phyloP scores from a whole-genome alignment of 352 stramenopile species.

The Globisporangium alternatum region DNA sequence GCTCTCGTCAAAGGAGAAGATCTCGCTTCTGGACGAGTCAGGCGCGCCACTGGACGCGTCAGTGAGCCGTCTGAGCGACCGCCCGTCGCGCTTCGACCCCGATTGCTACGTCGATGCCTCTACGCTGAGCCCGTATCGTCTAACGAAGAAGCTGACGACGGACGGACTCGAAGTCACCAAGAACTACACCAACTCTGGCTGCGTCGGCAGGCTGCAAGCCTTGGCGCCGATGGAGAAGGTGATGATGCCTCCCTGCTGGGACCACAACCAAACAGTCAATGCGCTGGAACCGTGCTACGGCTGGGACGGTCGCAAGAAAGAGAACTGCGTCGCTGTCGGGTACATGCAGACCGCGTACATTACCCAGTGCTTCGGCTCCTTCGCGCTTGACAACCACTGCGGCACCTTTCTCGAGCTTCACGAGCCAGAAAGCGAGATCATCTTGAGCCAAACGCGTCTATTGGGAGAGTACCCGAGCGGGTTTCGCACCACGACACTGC shows the following conservation, averaged over 20 bases:
- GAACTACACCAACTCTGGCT: constrained; percentile 54
- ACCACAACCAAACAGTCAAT: constrained; percentile 76
- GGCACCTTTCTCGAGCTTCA: constrained; percentile 87
- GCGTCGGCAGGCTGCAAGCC: constrained; percentile 45
- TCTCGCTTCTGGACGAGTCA: constrained; percentile 69
- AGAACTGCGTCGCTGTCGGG: constrained; percentile 67
- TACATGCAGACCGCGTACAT: constrained; percentile 85
- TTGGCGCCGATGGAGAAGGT: constrained; percentile 47
- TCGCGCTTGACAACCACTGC: constrained; percentile 74
- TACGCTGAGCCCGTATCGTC: constrained; percentile 39
- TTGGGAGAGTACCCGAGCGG: constrained; percentile 68
- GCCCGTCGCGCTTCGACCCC: constrained; percentile 60
- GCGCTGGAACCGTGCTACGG: constrained; percentile 56
- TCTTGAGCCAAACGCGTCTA: constrained; percentile 70
- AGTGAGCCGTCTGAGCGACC: constrained; percentile 67
- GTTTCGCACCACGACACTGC: constrained; percentile 73
- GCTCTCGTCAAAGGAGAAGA: constrained; percentile 45
- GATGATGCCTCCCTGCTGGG: constrained; percentile 74
- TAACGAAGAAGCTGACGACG: constrained; percentile 52
- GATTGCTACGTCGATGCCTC: constrained; percentile 68
- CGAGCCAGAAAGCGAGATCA: constrained; percentile 52
- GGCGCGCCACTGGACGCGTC: constrained; percentile 48
- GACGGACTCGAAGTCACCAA: constrained; percentile 40
- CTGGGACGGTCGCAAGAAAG: constrained; percentile 53
- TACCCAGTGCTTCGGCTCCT: constrained; percentile 60